Conservation (phyloP, 768 basidiomycete species). For the Lepiota brunneoincarnata region DNA sequence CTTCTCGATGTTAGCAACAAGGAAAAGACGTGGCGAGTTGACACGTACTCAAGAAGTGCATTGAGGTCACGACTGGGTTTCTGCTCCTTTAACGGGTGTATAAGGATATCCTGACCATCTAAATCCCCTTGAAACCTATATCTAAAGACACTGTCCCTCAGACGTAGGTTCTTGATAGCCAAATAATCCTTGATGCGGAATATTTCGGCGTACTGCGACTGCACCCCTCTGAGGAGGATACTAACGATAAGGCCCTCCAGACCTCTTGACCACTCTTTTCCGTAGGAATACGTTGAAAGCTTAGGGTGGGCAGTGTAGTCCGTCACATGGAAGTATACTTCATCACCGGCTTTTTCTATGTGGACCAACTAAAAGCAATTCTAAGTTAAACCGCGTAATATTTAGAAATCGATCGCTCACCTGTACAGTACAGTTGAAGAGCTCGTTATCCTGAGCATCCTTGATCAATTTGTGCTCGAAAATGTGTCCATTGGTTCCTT, state of each 20-base stretch:
- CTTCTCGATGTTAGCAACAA: not conserved
- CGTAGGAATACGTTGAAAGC: constrained; percentile 28
- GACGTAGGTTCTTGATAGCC: constrained; percentile 47
- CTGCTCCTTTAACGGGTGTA: constrained; percentile 37
- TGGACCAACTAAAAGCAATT: constrained; percentile 42
- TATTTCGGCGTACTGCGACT: constrained; percentile 35
- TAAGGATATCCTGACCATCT: constrained; percentile 43
- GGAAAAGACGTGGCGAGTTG: not conserved
- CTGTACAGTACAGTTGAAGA: constrained; percentile 60
- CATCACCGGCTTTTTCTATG: constrained; percentile 26
- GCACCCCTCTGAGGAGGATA: constrained; percentile 48
- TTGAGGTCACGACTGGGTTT: constrained; percentile 36
- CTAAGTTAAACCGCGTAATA: constrained; percentile 1
- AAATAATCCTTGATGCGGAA: constrained; percentile 42
- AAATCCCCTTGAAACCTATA: constrained; percentile 39
- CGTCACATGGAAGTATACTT: constrained; percentile 52
- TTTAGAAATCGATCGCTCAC: constrained; percentile 27
- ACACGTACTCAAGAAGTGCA: constrained; percentile 39
- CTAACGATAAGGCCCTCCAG: constrained; percentile 51
- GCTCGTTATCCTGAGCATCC: constrained; percentile 38
- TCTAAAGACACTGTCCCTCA: constrained; percentile 33
- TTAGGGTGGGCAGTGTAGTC: constrained; percentile 59
- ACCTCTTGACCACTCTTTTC: constrained; percentile 38
- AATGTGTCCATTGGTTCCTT: constrained; percentile 22
- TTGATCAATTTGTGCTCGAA: constrained; percentile 47